Evolutionary conservation across 2,329 filamentous ascomycete genomes (phyloP).

Genomic region (Alternaria atra): DNA sequence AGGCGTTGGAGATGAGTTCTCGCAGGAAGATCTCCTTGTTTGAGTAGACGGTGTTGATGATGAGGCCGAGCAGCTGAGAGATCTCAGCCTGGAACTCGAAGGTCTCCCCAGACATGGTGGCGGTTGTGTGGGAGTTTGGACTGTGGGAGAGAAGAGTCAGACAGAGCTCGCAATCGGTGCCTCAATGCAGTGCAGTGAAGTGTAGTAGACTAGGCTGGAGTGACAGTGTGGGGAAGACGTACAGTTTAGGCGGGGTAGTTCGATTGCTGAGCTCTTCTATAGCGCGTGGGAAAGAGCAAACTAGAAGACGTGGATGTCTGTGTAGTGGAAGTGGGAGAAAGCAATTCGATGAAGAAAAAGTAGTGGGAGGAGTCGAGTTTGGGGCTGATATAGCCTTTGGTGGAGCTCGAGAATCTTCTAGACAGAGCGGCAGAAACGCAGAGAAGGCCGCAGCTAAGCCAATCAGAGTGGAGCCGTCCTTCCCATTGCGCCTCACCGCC

Average conservation of each 20-base stretch:
- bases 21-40: slow-evolving; percentile 99
- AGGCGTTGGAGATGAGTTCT: slow-evolving; percentile 98
- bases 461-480: slow-evolving; percentile 31
- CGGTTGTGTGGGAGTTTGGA: slow-evolving; percentile 29
- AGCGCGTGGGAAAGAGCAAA: slow-evolving; percentile 30
- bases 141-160: slow-evolving; percentile 22
- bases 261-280: slow-evolving; percentile 31
- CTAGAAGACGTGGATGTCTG: slow-evolving; percentile 34
- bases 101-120: slow-evolving; percentile 84
- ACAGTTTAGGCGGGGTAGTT: slow-evolving; percentile 33
- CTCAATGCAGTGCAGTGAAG: no score
- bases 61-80: slow-evolving; percentile 98
- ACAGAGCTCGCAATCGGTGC: not conserved
- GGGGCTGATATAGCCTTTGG: slow-evolving; percentile 43
- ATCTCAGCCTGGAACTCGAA: slow-evolving; percentile 99
- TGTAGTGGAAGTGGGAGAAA: slow-evolving; percentile 21
- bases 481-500: slow-evolving; percentile 37
- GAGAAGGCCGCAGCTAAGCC: slow-evolving; percentile 36
- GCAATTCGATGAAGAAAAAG: slow-evolving; percentile 38
- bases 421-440: slow-evolving; percentile 46
- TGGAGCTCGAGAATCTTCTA: slow-evolving; percentile 52
- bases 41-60: slow-evolving; percentile 99
- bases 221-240: slow-evolving; percentile 23
- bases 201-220: slow-evolving; percentile 16
- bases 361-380: slow-evolving; percentile 34